Evolutionary conservation across 768 basidiomycete genomes (phyloP).

Genomic region (Suillus subluteus): DNA sequence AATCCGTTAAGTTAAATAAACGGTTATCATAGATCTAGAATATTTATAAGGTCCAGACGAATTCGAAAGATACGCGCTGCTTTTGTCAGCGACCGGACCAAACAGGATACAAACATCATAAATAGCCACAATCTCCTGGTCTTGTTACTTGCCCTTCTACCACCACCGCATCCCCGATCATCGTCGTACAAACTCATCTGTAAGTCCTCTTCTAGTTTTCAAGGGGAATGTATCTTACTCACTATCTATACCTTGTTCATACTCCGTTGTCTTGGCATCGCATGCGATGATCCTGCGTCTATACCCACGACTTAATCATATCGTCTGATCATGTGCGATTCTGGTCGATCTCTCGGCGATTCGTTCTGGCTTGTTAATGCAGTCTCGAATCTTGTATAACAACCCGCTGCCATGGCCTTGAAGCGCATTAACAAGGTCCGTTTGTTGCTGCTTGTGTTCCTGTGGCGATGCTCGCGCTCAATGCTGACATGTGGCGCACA

Average conservation of each 20-base stretch:
- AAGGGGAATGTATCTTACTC: too few species aligned
- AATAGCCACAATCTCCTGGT: slow-evolving; percentile 34
- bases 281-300: slow-evolving; percentile 3
- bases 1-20: neutral
- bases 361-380: slow-evolving; percentile 11
- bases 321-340: slow-evolving; percentile 43
- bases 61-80: slow-evolving; percentile 4
- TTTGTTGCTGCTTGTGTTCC: slow-evolving; percentile 6
- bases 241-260: neutral
- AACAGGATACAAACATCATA: slow-evolving; percentile 41
- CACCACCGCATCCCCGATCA: slow-evolving; percentile 22
- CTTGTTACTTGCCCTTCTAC: slow-evolving; percentile 30
- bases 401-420: slow-evolving; percentile 71
- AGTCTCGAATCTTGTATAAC: slow-evolving; percentile 20
- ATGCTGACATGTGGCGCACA: slow-evolving; percentile 36
- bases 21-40: neutral
- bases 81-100: slow-evolving; percentile 46
- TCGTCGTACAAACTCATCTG: slow-evolving; percentile 17
- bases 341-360: slow-evolving; percentile 34
- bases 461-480: slow-evolving; percentile 22
- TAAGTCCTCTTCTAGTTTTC: slow-evolving; percentile 8
- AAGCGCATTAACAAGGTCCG: slow-evolving; percentile 99
- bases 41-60: neutral
- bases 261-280: too few species aligned
- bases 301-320: slow-evolving; percentile 14